A percentile compares a stretch with the other conserved stretches of the same genome.
phyloP scores from a whole-genome alignment of 1,284 basidiomycete species.

The Schizopora paradoxa region DNA sequence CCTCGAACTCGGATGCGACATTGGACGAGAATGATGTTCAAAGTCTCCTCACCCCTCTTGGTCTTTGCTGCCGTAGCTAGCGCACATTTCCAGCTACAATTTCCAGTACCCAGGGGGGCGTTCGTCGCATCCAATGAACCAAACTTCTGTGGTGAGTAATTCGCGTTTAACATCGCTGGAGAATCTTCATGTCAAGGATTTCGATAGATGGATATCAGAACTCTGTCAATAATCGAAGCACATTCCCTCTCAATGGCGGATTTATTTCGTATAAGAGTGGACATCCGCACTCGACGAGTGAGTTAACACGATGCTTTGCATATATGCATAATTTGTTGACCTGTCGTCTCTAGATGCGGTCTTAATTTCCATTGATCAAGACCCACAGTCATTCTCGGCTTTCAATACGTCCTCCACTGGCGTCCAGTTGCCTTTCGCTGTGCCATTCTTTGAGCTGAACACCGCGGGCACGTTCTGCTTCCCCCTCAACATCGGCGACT shows the following conservation, averaged over 20 bases:
- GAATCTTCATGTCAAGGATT: neutral
- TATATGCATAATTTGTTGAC: neutral
- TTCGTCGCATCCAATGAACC: constrained; percentile 49
- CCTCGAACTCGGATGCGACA: too few relatives aligned
- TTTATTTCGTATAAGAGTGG: constrained; percentile 38
- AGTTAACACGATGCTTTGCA: constrained; percentile 6
- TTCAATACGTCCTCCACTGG: constrained; percentile 43
- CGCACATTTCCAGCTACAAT: constrained; percentile 60
- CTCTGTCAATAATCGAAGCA: constrained; percentile 39
- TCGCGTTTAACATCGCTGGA: too few relatives aligned
- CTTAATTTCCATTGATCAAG: constrained; percentile 46
- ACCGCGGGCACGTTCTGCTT: constrained; percentile 59
- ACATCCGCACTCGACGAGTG: constrained; percentile 38
- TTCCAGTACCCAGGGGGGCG: constrained; percentile 48
- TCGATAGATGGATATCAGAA: constrained; percentile 43
- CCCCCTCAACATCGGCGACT: constrained; percentile 47
- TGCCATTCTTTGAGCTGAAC: constrained; percentile 46
- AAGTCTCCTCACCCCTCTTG: too few relatives aligned
- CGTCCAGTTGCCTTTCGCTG: constrained; percentile 23
- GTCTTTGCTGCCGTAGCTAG: constrained; percentile 34
- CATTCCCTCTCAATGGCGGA: constrained; percentile 49
- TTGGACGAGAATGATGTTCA: too few relatives aligned
- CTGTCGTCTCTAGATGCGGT: constrained; percentile 39
- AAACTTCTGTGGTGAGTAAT: constrained; percentile 41
- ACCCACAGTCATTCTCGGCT: constrained; percentile 53